These are phyloP conservation scores for Neonectria punicea DNA, from an alignment of 2,329 filamentous ascomycete species.

Conservation along the genomic window DNA sequence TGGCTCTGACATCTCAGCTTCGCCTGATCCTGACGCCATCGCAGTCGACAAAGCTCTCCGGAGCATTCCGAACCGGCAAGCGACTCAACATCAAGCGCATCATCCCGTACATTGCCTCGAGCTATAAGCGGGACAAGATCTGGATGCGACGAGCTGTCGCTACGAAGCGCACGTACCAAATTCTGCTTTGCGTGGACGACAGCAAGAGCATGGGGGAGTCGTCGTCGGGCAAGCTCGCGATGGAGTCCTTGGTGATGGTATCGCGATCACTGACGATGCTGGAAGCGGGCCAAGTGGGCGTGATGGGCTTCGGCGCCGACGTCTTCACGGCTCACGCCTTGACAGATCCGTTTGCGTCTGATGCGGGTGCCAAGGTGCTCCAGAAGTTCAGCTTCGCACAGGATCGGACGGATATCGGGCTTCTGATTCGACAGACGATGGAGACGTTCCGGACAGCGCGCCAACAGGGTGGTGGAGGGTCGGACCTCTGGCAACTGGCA, in stretches of 20 bases:
- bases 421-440: slow-evolving; percentile 80
- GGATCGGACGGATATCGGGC: slow-evolving; percentile 84
- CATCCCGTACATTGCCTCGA: slow-evolving; percentile 98
- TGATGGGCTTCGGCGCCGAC: slow-evolving; percentile 87
- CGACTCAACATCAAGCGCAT: slow-evolving; percentile 99
- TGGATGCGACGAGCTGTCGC: slow-evolving; percentile 97
- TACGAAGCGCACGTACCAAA: slow-evolving; percentile 94
- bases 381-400: slow-evolving; percentile 88
- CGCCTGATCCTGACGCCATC: slow-evolving; percentile 95
- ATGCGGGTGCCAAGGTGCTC: slow-evolving; percentile 83
- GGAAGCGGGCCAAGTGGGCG: slow-evolving; percentile 91
- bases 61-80: slow-evolving; percentile 96
- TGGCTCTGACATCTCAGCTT: slow-evolving; percentile 92
- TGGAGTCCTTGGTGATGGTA: slow-evolving; percentile 94
- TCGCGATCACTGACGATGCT: slow-evolving; percentile 89
- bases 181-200: slow-evolving; percentile 97
- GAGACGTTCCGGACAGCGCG: slow-evolving; percentile 84
- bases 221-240: slow-evolving; percentile 80
- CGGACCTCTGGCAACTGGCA: slow-evolving; percentile 94
- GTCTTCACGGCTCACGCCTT: slow-evolving; percentile 90
- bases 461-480: slow-evolving; percentile 62
- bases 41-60: slow-evolving; percentile 93
- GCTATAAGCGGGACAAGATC: slow-evolving; percentile 99
- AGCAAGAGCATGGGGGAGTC: slow-evolving; percentile 91
- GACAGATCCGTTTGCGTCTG: slow-evolving; percentile 79